Evolutionary conservation across 345 rosid species (phyloP).

Genomic region (Kernera saxatilis): DNA sequence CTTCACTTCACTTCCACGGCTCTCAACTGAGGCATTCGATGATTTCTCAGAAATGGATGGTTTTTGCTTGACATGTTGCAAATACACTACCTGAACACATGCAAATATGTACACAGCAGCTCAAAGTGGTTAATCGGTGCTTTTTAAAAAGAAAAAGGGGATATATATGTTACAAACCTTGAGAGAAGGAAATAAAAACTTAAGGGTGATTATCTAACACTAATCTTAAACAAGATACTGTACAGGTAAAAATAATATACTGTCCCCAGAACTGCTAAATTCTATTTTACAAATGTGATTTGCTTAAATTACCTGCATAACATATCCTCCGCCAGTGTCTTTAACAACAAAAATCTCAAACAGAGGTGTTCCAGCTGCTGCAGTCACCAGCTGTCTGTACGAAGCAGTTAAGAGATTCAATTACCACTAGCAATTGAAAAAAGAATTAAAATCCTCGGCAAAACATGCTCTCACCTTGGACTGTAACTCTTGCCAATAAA

Average conservation of each 20-base stretch:
- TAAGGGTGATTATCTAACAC: not conserved
- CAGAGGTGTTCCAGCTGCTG: conserved; percentile 82
- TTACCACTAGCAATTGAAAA: not conserved
- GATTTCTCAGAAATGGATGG: conserved; percentile 37
- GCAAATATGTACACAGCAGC: not conserved
- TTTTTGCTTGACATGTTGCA: conserved; percentile 58
- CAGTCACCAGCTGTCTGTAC: conserved; percentile 77
- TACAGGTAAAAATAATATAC: not conserved
- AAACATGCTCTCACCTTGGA: conserved; percentile 54
- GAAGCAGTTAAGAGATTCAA: conserved; percentile 21
- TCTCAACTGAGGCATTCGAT: conserved; percentile 43
- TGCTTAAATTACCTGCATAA: conserved; percentile 61
- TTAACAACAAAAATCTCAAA: conserved; percentile 90
- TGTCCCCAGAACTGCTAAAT: not conserved
- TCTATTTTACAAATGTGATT: not conserved
- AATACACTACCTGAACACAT: conserved; percentile 62
- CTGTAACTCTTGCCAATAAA: conserved; percentile 83
- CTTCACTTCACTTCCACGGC: conserved; percentile 55
- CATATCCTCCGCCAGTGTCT: conserved; percentile 55
- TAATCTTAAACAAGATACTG: not conserved
- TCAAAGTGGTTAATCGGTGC: not conserved
- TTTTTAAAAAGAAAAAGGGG: not conserved
- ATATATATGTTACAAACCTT: not conserved
- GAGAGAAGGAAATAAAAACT: not conserved
- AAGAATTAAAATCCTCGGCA: not conserved